Evolutionary conservation across 2,329 filamentous ascomycete genomes (phyloP).

Genomic region (Monilinia fructigena): DNA sequence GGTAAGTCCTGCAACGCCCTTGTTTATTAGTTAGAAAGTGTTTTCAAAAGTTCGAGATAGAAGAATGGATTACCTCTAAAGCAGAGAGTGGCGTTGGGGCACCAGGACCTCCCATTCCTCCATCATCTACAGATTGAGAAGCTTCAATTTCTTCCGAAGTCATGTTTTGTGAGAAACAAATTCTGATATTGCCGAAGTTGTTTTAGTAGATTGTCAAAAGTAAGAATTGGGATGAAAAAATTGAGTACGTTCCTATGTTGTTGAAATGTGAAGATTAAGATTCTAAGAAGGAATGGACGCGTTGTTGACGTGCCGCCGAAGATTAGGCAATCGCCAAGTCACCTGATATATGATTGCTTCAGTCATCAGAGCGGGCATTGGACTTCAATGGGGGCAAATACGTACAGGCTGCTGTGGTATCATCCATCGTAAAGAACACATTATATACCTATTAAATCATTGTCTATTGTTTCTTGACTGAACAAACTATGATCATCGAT

Average conservation of each 20-base stretch:
- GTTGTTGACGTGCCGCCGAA: constrained; percentile 20
- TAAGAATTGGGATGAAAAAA: neutral
- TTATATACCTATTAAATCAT: too few relatives aligned
- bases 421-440: too few relatives aligned
- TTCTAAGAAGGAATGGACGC: constrained; percentile 2
- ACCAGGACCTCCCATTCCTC: constrained; percentile 74
- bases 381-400: too few relatives aligned
- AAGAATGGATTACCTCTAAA: constrained; percentile 65
- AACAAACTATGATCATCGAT: too few relatives aligned
- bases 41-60: neutral
- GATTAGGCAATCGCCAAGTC: constrained; percentile 20
- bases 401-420: too few relatives aligned
- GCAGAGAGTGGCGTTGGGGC: constrained; percentile 87
- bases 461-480: too few relatives aligned
- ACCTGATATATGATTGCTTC: neutral
- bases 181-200: neutral
- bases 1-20: constrained; percentile 89
- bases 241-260: neutral
- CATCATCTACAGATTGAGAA: constrained; percentile 73
- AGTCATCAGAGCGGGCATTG: neutral
- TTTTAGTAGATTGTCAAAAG: neutral
- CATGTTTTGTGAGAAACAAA: constrained; percentile 28
- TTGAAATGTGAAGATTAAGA: constrained; percentile 3
- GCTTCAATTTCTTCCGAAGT: constrained; percentile 48
- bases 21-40: neutral